Evolutionary conservation across 768 basidiomycete species (phyloP).

Genomic region (Lentinula aciculospora): DNA sequence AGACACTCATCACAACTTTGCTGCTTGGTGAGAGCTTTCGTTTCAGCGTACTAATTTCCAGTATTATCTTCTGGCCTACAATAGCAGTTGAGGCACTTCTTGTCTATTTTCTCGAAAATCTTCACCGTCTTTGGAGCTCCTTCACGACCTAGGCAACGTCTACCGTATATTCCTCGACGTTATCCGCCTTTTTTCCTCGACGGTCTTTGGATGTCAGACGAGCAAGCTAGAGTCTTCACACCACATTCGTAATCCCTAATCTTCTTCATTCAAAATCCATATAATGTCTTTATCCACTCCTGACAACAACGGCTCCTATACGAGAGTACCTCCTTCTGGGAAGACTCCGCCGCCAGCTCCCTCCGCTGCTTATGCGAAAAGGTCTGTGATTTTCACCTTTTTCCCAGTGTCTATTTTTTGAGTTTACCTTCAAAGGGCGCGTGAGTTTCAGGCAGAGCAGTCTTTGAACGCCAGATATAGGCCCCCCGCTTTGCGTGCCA

Average conservation of each 20-base stretch:
- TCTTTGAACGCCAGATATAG: conserved; percentile 63
- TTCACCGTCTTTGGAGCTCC: conserved; percentile 19
- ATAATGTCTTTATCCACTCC: conserved; percentile 91
- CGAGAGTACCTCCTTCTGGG: conserved; percentile 71
- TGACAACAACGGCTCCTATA: conserved; percentile 78
- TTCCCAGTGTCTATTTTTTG: conserved; percentile 11
- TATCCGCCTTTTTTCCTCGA: conserved; percentile 29
- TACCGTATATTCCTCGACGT: conserved; percentile 16
- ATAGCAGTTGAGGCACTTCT: conserved; percentile 48
- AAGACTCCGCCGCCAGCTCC: conserved; percentile 90
- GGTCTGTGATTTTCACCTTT: conserved; percentile 35
- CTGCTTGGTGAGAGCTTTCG: neutral
- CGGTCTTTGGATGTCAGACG: conserved; percentile 11
- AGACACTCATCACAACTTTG: neutral
- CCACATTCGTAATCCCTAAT: conserved; percentile 75
- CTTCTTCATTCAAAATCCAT: conserved; percentile 54
- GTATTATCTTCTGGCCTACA: conserved; percentile 51
- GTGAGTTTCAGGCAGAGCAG: conserved; percentile 82
- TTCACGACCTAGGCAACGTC: conserved; percentile 33
- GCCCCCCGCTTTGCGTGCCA: conserved; percentile 74
- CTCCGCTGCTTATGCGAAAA: conserved; percentile 85
- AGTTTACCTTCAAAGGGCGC: conserved; percentile 51
- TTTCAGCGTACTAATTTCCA: conserved; percentile 39
- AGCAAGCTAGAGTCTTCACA: conserved; percentile 2
- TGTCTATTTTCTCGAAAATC: conserved; percentile 30